Conservation (phyloP, 2,329 filamentous ascomycete genomes). For the Cytospora leucostoma region DNA sequence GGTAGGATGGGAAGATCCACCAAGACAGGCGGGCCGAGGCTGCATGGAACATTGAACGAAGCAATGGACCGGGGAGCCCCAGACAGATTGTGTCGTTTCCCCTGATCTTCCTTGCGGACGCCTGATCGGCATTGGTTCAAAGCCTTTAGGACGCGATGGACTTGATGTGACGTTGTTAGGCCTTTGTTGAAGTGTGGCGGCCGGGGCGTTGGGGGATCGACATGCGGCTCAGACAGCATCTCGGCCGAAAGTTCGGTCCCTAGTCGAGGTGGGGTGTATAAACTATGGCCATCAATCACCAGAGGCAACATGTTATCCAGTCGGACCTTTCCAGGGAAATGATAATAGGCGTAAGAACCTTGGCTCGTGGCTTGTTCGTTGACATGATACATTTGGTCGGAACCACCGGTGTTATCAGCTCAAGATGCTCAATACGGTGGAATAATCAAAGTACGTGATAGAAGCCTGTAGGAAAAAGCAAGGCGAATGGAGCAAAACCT, state of each 20-base stretch:
- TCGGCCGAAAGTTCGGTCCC: background rate
- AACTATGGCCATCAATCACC: background rate
- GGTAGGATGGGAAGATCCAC: slow-evolving; percentile 10
- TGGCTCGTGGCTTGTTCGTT: no score
- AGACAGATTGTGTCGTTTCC: slow-evolving; percentile 12
- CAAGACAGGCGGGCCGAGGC: slow-evolving; percentile 14
- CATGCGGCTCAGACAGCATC: background rate
- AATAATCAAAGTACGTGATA: no score
- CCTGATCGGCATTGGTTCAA: slow-evolving; percentile 14
- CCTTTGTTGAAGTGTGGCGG: background rate
- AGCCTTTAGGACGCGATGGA: slow-evolving; percentile 3
- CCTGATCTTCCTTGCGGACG: slow-evolving; percentile 8
- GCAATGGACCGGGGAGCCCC: background rate
- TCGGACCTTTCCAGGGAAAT: no score
- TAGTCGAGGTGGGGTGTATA: background rate
- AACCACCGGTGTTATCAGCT: no score
- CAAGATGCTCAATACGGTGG: no score
- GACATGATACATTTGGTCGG: no score
- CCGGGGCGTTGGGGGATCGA: background rate
- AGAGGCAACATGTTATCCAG: background rate
- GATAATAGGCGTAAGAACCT: no score
- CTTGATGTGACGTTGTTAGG: slow-evolving; percentile 9
- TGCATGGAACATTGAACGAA: background rate
- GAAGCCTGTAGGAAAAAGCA: no score
- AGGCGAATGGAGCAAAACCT: no score